Conservation (phyloP, 148 eudicot genomes). For the Cornus controversa region DNA sequence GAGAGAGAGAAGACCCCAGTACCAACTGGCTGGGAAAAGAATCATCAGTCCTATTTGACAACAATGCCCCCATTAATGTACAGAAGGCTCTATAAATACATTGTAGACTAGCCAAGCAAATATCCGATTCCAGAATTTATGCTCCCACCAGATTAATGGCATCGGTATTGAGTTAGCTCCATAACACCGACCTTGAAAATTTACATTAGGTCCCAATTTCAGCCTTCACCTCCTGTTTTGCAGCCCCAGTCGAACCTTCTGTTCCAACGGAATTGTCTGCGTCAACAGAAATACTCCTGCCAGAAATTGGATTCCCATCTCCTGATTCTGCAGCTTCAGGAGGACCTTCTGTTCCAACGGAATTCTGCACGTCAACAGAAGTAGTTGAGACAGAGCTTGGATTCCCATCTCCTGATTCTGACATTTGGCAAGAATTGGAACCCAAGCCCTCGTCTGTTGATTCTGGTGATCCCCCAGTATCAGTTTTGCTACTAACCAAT, state of each 20-base stretch:
- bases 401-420: slow-evolving; percentile 16
- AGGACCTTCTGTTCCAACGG: slow-evolving; percentile 20
- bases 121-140: slow-evolving; percentile 2
- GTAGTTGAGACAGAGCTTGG: slow-evolving; percentile 6
- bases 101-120: slow-evolving; percentile 4
- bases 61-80: slow-evolving; percentile 28
- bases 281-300: neutral
- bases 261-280: slow-evolving; percentile 23
- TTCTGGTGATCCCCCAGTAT: slow-evolving; percentile 15
- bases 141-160: slow-evolving; percentile 15
- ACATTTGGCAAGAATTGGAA: slow-evolving; percentile 3
- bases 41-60: slow-evolving; percentile 38
- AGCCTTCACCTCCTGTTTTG: slow-evolving; percentile 8
- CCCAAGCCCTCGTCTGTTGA: slow-evolving; percentile 1
- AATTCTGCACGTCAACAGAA: slow-evolving; percentile 16
- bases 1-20: slow-evolving; percentile 11
- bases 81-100: slow-evolving; percentile 21
- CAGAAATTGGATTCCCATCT: slow-evolving; percentile 14
- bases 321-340: slow-evolving; percentile 12
- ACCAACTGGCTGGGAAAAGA: slow-evolving; percentile 34
- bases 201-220: slow-evolving; percentile 11
- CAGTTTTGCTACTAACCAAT: slow-evolving; percentile 8
- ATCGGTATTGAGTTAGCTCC: slow-evolving; percentile 1
- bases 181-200: neutral
- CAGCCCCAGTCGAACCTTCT: slow-evolving; percentile 17